Percentiles rank a stretch among this genome's conserved stretches.
These are phyloP conservation scores for Sporothrix protearum DNA, from an alignment of 2,329 filamentous ascomycete species.

Conservation along the genomic window DNA sequence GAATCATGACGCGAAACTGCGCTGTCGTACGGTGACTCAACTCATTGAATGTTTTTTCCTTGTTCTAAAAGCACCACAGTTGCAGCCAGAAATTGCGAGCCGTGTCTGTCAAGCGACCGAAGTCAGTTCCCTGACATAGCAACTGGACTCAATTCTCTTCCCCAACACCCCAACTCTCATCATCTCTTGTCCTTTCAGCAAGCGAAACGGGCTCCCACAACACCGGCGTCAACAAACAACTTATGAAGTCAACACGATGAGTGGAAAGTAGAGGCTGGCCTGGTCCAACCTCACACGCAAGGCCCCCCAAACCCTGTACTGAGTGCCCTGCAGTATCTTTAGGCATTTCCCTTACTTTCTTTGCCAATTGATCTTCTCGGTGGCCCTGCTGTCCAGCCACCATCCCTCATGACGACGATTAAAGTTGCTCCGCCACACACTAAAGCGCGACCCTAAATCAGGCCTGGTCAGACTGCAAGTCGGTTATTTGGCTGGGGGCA, in stretches of 20 bases:
- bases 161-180: neutral
- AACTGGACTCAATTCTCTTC: neutral
- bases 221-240: too few species aligned
- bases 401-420: neutral
- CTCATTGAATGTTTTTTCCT: neutral
- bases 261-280: too few species aligned
- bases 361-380: too few species aligned
- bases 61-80: neutral
- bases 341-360: too few species aligned
- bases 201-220: neutral
- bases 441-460: neutral
- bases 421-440: neutral
- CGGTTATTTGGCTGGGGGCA: neutral
- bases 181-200: neutral
- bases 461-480: neutral
- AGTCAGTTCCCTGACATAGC: neutral
- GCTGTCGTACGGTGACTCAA: neutral
- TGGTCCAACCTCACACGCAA: neutral
- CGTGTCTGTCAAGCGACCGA: neutral
- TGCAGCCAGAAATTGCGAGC: neutral
- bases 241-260: too few species aligned
- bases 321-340: too few species aligned
- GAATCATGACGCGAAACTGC: neutral
- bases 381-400: neutral
- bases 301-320: too few species aligned